A percentile compares a stretch with the other conserved stretches of the same genome.
phyloP scores from a whole-genome alignment of 805 yeast species.

The Citeromyces nyonsensis region DNA sequence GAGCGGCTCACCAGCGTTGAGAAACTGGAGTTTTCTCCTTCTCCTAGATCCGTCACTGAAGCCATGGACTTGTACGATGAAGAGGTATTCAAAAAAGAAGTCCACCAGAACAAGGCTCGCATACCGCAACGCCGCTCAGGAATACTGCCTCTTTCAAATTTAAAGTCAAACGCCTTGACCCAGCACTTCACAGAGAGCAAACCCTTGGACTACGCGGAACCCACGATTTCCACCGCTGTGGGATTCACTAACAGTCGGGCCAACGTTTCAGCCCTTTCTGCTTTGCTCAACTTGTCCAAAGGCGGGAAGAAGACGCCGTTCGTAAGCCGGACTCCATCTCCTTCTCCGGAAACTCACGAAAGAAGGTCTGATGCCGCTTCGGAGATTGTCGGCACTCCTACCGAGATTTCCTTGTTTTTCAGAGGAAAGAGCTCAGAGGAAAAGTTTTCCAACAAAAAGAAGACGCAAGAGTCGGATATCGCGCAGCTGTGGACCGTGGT shows the following conservation, averaged over 20 bases:
- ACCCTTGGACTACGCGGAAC: neutral
- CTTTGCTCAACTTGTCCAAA: slow-evolving; percentile 17
- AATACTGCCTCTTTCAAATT: too few relatives aligned
- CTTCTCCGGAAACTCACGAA: too few relatives aligned
- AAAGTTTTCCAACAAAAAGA: too few relatives aligned
- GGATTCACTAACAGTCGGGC: slow-evolving; percentile 19
- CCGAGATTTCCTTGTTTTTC: too few relatives aligned
- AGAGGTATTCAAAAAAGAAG: slow-evolving; percentile 22
- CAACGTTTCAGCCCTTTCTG: slow-evolving; percentile 21
- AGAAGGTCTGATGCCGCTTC: too few relatives aligned
- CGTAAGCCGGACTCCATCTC: slow-evolving; percentile 1
- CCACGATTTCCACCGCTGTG: slow-evolving; percentile 1
- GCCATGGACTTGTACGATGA: slow-evolving; percentile 60
- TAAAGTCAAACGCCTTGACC: too few relatives aligned
- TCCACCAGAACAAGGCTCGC: neutral
- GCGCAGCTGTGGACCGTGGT: slow-evolving; percentile 37
- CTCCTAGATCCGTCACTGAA: slow-evolving; percentile 27
- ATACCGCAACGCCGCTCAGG: too few relatives aligned
- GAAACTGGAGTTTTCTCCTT: slow-evolving; percentile 24
- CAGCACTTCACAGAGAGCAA: too few relatives aligned
- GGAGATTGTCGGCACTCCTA: too few relatives aligned
- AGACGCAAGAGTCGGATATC: too few relatives aligned
- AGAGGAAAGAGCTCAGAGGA: too few relatives aligned
- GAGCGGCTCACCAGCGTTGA: slow-evolving; percentile 53
- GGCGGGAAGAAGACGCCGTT: slow-evolving; percentile 1